Percentiles rank a stretch among this genome's conserved stretches.
Conservation (phyloP, 106 monocot genomes). For the Allium fistulosum region DNA sequence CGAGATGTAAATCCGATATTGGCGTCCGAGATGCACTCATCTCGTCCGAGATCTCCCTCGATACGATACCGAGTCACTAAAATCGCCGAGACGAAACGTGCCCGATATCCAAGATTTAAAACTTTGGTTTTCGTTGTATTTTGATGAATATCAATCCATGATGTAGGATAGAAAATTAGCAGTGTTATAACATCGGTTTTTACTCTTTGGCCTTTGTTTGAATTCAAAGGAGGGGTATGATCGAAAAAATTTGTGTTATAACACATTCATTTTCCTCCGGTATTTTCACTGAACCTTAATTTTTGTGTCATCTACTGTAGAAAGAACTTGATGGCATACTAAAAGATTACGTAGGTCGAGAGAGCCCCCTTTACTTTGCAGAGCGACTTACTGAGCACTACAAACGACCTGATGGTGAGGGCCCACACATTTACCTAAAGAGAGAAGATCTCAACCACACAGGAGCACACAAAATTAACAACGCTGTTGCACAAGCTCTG, state of each 20-base stretch:
- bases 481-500: conserved; percentile 63
- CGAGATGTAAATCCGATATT: too few species aligned
- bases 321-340: conserved; percentile 53
- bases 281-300: not conserved
- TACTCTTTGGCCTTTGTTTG: too few species aligned
- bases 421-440: conserved; percentile 40
- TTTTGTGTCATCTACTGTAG: conserved; percentile 9
- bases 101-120: too few species aligned
- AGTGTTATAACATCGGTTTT: too few species aligned
- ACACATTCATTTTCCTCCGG: not conserved
- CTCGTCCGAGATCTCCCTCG: too few species aligned
- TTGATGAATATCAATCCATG: too few species aligned
- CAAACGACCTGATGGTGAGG: conserved; percentile 35
- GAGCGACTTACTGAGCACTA: conserved; percentile 57
- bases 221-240: too few species aligned
- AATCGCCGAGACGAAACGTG: too few species aligned
- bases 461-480: conserved; percentile 76
- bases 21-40: too few species aligned
- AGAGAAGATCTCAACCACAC: conserved; percentile 78
- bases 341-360: conserved; percentile 59
- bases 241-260: not conserved
- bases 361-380: conserved; percentile 70
- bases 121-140: too few species aligned
- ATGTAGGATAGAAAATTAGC: too few species aligned
- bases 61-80: too few species aligned